Evolutionary conservation across 2,329 filamentous ascomycete genomes (phyloP).

Genomic region (Aspergillus texensis): DNA sequence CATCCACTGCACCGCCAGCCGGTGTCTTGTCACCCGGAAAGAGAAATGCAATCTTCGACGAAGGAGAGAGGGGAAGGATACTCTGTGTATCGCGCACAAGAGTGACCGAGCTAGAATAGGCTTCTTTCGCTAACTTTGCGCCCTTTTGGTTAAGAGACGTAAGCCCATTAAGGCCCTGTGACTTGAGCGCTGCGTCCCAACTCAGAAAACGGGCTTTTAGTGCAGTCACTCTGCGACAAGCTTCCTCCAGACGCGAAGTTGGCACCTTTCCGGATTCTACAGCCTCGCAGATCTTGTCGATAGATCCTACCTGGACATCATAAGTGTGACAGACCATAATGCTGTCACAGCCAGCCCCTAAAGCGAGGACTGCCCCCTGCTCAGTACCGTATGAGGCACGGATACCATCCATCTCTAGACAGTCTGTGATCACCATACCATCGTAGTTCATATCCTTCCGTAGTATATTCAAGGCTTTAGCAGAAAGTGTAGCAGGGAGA

Average conservation of each 20-base stretch:
- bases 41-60: constrained; percentile 38
- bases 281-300: constrained; percentile 42
- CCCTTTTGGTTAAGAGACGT: constrained; percentile 29
- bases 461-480: constrained; percentile 40
- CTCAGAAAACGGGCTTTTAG: constrained; percentile 42
- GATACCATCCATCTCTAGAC: constrained; percentile 50
- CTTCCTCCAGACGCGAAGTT: constrained; percentile 35
- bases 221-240: constrained; percentile 35
- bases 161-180: constrained; percentile 22
- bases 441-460: constrained; percentile 48
- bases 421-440: constrained; percentile 50
- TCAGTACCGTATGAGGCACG: constrained; percentile 45
- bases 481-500: constrained; percentile 46
- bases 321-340: constrained; percentile 52
- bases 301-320: constrained; percentile 43
- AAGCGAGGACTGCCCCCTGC: constrained; percentile 43
- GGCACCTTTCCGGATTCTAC: constrained; percentile 39
- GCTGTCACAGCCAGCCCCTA: constrained; percentile 49
- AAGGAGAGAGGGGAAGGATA: constrained; percentile 34
- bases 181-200: constrained; percentile 34
- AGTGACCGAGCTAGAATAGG: constrained; percentile 45
- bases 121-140: constrained; percentile 32
- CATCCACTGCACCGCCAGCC: constrained; percentile 42
- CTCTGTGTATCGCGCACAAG: constrained; percentile 38
- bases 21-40: constrained; percentile 40